phyloP scores from a whole-genome alignment of 2,329 filamentous ascomycete genomes.

The Chaetoscypha palmicola region DNA sequence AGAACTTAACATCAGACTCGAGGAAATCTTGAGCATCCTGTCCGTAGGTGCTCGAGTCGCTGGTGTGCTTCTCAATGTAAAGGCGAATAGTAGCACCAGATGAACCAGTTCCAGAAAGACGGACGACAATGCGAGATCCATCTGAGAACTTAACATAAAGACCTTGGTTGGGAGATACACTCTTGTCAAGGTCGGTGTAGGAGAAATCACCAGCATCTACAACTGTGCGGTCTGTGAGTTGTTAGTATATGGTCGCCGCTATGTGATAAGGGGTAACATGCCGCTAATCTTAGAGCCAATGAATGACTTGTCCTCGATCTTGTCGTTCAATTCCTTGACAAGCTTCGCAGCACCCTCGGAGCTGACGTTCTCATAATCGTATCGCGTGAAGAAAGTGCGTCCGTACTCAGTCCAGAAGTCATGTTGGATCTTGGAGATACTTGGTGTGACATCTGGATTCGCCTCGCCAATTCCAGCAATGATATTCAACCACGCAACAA shows the following conservation, averaged over 20 bases:
- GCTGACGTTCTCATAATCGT: slow-evolving; percentile 96
- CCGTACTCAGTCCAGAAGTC: slow-evolving; percentile 97
- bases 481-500: slow-evolving; percentile 98
- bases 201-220: slow-evolving; percentile 91
- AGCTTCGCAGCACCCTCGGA: slow-evolving; percentile 87
- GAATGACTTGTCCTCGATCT: slow-evolving; percentile 69
- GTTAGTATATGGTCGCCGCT: slow-evolving; percentile 6
- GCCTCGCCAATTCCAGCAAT: slow-evolving; percentile 87
- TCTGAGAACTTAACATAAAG: slow-evolving; percentile 92
- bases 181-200: slow-evolving; percentile 97
- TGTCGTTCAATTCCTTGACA: slow-evolving; percentile 68
- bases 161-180: slow-evolving; percentile 91
- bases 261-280: slow-evolving; percentile 30
- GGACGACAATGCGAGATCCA: slow-evolving; percentile 89
- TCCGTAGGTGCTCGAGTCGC: slow-evolving; percentile 68
- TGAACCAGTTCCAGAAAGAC: slow-evolving; percentile 89
- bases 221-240: slow-evolving; percentile 62
- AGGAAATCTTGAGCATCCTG: slow-evolving; percentile 90
- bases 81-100: slow-evolving; percentile 93
- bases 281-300: slow-evolving; percentile 76
- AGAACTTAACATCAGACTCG: slow-evolving; percentile 79
- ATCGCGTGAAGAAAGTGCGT: slow-evolving; percentile 97
- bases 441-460: slow-evolving; percentile 71
- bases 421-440: slow-evolving; percentile 91
- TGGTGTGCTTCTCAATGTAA: slow-evolving; percentile 94